These are phyloP conservation scores for Lecanoromycetidae sp. DNA, from an alignment of 2,329 filamentous ascomycete species.

Conservation along the genomic window DNA sequence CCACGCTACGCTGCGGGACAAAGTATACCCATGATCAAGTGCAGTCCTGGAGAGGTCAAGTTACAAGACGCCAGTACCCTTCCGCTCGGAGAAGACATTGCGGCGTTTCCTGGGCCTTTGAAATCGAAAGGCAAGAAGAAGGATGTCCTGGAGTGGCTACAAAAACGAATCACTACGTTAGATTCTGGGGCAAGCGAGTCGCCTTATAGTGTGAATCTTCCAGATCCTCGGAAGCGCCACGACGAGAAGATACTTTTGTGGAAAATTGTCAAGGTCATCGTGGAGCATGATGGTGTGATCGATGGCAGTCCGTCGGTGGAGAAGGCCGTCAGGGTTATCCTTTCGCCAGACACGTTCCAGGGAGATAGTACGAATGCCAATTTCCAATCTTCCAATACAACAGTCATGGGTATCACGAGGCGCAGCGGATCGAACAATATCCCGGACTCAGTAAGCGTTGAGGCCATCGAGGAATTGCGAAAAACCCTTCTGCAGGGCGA, in stretches of 20 bases:
- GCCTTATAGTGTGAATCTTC: slow-evolving; percentile 36
- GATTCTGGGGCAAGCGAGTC: slow-evolving; percentile 42
- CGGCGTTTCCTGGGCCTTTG: slow-evolving; percentile 80
- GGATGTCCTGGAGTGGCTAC: slow-evolving; percentile 72
- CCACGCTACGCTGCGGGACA: slow-evolving; percentile 73
- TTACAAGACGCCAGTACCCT: slow-evolving; percentile 62
- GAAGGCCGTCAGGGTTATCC: slow-evolving; percentile 59
- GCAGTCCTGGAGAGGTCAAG: slow-evolving; percentile 69
- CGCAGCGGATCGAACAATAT: slow-evolving; percentile 30
- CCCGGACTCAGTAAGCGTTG: slow-evolving; percentile 57
- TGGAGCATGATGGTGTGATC: slow-evolving; percentile 75
- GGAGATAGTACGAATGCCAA: slow-evolving; percentile 19
- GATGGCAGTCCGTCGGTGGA: slow-evolving; percentile 62
- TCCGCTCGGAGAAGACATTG: slow-evolving; percentile 57
- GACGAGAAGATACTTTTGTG: slow-evolving; percentile 75
- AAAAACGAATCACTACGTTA: slow-evolving; percentile 59
- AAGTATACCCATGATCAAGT: slow-evolving; percentile 62
- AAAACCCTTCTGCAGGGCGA: slow-evolving; percentile 66
- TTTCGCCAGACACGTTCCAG: slow-evolving; percentile 45
- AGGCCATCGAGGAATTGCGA: slow-evolving; percentile 59
- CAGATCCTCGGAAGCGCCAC: slow-evolving; percentile 49
- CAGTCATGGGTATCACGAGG: slow-evolving; percentile 31
- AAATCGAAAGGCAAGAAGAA: slow-evolving; percentile 92
- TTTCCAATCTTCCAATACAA: slow-evolving; percentile 21
- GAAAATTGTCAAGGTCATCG: slow-evolving; percentile 69